Evolutionary conservation across 2,329 filamentous ascomycete genomes (phyloP), one percentile per base, ranked within the genome.

Genomic region (Alternaria solani): DNA sequence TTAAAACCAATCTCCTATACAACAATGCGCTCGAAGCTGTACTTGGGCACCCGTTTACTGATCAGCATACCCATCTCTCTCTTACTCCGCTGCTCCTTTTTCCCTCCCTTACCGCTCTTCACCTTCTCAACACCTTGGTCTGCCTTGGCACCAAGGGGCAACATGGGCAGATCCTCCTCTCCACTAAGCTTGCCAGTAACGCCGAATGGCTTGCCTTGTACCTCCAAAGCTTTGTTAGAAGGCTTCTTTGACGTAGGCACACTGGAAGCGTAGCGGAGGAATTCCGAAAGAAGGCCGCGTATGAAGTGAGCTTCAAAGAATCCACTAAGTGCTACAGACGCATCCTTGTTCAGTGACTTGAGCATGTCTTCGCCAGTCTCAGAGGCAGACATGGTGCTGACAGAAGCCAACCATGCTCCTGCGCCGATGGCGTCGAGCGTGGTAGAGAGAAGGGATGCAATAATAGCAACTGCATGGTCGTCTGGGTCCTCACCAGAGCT

Each of bases 31-130:
- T 97, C 93, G 66, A 94, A 85, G 47, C 91, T 92, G 81, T 97
- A 97, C 67, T 89, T 88, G 57, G 91, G 91, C 63, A 94, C 90
- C 75, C 89, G 89, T 80, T 91, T 91, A 74, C 91, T 92, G 73
- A 91, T 87, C 76, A 96, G 80, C 78, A 91, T 88, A 18, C 91
- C 92, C 59, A 89, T 88, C 80, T 96, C 91, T 77, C 93, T 84
- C 68, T 82, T 83, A 69, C 85, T 93, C 68, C 92, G 87, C 75
- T 86, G 82, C 63, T 89, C 84, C 41, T 92, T 82, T 81, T 93
- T 90, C 18, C 92, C 92, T 57, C 88, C 88, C 47, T 85, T 83
- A 67, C 89, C 82, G 67, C 91, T 81, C 85, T 92, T 77, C 62
- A 67, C 77, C 53, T 70, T 73, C 59, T 74, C 71, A n/a, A 84